A percentile compares a stretch with the other conserved stretches of the same genome.
These are phyloP conservation scores for Suzukiozyma palmioleophila DNA, from an alignment of 1,139 yeast genomes.

Conservation along the genomic window DNA sequence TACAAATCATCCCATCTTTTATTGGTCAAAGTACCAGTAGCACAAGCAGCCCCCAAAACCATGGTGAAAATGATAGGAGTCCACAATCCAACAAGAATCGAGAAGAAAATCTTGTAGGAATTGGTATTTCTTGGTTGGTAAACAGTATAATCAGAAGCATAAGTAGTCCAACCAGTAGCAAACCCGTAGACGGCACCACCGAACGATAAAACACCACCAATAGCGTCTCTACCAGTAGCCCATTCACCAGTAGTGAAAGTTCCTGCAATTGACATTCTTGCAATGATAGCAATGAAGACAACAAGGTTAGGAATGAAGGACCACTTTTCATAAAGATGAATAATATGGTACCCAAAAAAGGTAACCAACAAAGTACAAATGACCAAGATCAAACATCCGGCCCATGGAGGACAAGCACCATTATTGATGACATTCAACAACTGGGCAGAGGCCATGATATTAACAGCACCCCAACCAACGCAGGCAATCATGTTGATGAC, in stretches of 20 bases:
- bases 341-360: slow-evolving; percentile 81
- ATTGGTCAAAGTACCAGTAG: slow-evolving; percentile 53
- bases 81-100: slow-evolving; percentile 59
- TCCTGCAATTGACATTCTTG: slow-evolving; percentile 63
- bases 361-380: slow-evolving; percentile 68
- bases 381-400: slow-evolving; percentile 74
- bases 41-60: slow-evolving; percentile 85
- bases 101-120: slow-evolving; percentile 54
- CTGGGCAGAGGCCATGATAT: slow-evolving; percentile 87
- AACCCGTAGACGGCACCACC: slow-evolving; percentile 87
- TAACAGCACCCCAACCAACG: slow-evolving; percentile 95
- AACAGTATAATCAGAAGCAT: slow-evolving; percentile 88
- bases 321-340: slow-evolving; percentile 80
- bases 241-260: slow-evolving; percentile 49
- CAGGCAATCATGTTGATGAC: slow-evolving; percentile 78
- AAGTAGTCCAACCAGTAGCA: slow-evolving; percentile 94
- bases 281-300: slow-evolving; percentile 73
- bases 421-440: slow-evolving; percentile 72
- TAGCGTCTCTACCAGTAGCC: slow-evolving; percentile 55
- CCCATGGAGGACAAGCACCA: slow-evolving; percentile 81
- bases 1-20: slow-evolving; percentile 50
- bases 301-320: slow-evolving; percentile 81
- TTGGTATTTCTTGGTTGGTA: slow-evolving; percentile 68
- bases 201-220: slow-evolving; percentile 75
- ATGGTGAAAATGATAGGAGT: slow-evolving; percentile 68